Conservation (phyloP, 768 basidiomycete species). For the Boletus reticulatus region DNA sequence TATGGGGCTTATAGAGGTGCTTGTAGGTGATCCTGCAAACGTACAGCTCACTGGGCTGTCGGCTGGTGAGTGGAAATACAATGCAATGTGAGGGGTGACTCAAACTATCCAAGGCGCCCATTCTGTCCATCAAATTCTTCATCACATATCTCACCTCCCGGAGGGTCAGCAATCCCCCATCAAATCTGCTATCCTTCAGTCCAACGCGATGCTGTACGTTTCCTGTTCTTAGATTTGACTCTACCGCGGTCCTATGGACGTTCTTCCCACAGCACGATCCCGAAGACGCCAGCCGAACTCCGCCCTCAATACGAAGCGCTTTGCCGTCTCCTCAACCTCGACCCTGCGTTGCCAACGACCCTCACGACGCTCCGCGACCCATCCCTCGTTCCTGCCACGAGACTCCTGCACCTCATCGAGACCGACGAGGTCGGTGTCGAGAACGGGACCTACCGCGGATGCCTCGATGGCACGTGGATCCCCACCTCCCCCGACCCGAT, state of each 20-base stretch:
- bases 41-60: constrained; percentile 70
- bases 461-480: constrained; percentile 60
- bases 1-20: background rate
- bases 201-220: constrained; percentile 69
- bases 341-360: constrained; percentile 49
- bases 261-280: constrained; percentile 36
- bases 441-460: constrained; percentile 68
- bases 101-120: constrained; percentile 52
- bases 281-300: too few species aligned
- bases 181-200: constrained; percentile 63
- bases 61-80: constrained; percentile 44
- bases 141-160: constrained; percentile 64
- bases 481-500: constrained; percentile 53
- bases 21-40: constrained; percentile 54
- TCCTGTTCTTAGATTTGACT: background rate
- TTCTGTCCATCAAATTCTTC: constrained; percentile 71
- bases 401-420: constrained; percentile 58
- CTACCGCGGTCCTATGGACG: background rate
- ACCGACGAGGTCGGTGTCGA: constrained; percentile 49
- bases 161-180: constrained; percentile 58
- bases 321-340: constrained; percentile 52
- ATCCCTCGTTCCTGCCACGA: constrained; percentile 42
- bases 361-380: constrained; percentile 53
- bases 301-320: too few species aligned
- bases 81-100: background rate